A percentile compares a stretch with the other conserved stretches of the same genome.
phyloP scores from a whole-genome alignment of 192 early-diverging fungal species.

The Mortierella claussenii region DNA sequence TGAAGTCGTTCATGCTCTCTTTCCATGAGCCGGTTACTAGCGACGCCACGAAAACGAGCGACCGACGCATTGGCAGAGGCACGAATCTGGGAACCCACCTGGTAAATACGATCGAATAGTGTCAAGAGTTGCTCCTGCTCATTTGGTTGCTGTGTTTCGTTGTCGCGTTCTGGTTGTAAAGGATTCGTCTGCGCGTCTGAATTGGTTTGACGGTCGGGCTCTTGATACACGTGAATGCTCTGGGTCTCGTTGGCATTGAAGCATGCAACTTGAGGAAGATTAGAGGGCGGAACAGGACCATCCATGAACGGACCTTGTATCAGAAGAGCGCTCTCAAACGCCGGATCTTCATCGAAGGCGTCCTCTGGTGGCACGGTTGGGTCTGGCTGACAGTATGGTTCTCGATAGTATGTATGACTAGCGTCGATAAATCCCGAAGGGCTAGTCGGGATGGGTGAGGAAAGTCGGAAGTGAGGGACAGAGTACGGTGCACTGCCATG shows the following conservation, averaged over 20 bases:
- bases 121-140: background rate
- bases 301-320: background rate
- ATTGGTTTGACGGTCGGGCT: background rate
- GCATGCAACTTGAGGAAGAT: background rate
- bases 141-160: no score
- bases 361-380: background rate
- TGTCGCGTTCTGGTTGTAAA: no score
- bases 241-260: no score
- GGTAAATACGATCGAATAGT: background rate
- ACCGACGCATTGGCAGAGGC: background rate
- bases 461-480: background rate
- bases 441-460: background rate
- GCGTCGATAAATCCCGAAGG: background rate
- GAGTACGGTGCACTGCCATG: background rate
- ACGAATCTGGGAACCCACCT: background rate
- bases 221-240: background rate
- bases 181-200: background rate
- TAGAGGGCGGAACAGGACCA: background rate
- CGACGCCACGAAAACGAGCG: background rate
- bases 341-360: background rate
- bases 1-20: background rate
- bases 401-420: background rate
- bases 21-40: background rate
- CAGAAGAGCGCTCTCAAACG: background rate
- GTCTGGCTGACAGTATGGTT: background rate